phyloP scores from a whole-genome alignment of 2,329 filamentous ascomycete species.

The Cladosporium colombiae region DNA sequence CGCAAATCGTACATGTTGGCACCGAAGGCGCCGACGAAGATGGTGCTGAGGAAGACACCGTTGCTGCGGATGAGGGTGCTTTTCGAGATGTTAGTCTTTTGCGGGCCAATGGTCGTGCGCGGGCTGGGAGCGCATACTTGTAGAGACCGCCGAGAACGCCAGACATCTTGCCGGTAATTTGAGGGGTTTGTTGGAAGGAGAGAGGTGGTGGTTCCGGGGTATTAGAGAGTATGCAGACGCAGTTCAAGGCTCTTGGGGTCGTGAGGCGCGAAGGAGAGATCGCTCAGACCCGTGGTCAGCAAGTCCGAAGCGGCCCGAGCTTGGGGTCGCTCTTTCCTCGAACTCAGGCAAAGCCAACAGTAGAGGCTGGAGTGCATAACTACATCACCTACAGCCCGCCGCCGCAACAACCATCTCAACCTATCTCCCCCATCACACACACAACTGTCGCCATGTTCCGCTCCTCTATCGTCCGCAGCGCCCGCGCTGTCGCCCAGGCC shows the following conservation, averaged over 20 bases:
- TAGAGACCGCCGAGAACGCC: conserved; percentile 59
- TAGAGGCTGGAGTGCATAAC: conserved; percentile 2
- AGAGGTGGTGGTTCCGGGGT: not conserved
- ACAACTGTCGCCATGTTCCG: conserved; percentile 73
- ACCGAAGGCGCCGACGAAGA: conserved; percentile 85
- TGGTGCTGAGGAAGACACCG: conserved; percentile 78
- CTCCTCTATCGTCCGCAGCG: conserved; percentile 77
- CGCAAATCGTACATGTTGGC: conserved; percentile 77
- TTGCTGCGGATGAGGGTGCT: conserved; percentile 87
- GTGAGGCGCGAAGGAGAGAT: conserved; percentile 14
- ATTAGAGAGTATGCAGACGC: not conserved
- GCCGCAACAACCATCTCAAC: conserved; percentile 10
- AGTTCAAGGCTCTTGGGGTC: conserved; percentile 6
- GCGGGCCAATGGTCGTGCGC: conserved; percentile 6
- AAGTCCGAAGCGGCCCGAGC: conserved; percentile 5
- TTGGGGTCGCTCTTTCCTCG: conserved; percentile 7
- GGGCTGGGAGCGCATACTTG: conserved; percentile 44
- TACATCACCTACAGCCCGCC: conserved; percentile 19
- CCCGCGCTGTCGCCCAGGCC: conserved; percentile 54
- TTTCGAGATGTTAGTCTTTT: conserved; percentile 35
- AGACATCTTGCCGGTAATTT: conserved; percentile 54
- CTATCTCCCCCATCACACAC: conserved; percentile 11
- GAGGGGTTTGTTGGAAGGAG: conserved; percentile 2
- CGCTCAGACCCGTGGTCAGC: not conserved
- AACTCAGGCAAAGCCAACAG: conserved; percentile 7